Evolutionary conservation across 805 yeast genomes (phyloP).

Genomic region (Soucietia sequanensis): DNA sequence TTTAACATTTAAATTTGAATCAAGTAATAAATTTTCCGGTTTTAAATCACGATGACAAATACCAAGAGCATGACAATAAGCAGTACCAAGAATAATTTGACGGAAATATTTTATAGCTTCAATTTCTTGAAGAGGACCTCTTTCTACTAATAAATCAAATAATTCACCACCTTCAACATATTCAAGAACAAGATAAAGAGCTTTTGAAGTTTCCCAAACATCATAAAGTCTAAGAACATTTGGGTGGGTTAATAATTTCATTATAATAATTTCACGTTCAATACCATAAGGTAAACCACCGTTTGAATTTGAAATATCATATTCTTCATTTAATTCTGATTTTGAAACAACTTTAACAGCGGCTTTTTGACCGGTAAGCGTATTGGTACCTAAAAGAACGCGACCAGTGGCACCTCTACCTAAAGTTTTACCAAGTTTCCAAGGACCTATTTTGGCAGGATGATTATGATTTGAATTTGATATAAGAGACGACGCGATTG

Average conservation of each 20-base stretch:
- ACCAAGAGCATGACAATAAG: conserved; percentile 77
- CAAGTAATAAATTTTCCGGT: conserved; percentile 75
- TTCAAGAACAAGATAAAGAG: conserved; percentile 73
- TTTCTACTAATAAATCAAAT: conserved; percentile 68
- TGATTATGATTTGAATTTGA: conserved; percentile 45
- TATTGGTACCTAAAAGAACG: conserved; percentile 71
- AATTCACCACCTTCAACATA: conserved; percentile 89
- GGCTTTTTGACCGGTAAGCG: conserved; percentile 68
- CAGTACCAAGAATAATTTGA: conserved; percentile 75
- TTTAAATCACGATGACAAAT: conserved; percentile 81
- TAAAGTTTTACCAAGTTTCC: conserved; percentile 75
- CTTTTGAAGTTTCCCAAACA: conserved; percentile 97
- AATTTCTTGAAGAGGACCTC: conserved; percentile 68
- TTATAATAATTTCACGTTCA: conserved; percentile 94
- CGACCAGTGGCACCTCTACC: conserved; percentile 86
- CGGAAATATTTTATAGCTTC: conserved; percentile 76
- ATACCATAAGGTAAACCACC: conserved; percentile 86
- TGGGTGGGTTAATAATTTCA: conserved; percentile 92
- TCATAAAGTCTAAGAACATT: conserved; percentile 92
- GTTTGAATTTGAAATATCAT: conserved; percentile 18
- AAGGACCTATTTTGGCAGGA: conserved; percentile 69
- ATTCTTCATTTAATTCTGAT: conserved; percentile 45
- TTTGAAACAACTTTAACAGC: conserved; percentile 84
- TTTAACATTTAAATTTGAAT: conserved; percentile 64
- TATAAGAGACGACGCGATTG: conserved; percentile 55